Evolutionary conservation across 2,329 filamentous ascomycete species (phyloP), one percentile per base, ranked within the genome.

Genomic region (Aspergillus tubingensis): DNA sequence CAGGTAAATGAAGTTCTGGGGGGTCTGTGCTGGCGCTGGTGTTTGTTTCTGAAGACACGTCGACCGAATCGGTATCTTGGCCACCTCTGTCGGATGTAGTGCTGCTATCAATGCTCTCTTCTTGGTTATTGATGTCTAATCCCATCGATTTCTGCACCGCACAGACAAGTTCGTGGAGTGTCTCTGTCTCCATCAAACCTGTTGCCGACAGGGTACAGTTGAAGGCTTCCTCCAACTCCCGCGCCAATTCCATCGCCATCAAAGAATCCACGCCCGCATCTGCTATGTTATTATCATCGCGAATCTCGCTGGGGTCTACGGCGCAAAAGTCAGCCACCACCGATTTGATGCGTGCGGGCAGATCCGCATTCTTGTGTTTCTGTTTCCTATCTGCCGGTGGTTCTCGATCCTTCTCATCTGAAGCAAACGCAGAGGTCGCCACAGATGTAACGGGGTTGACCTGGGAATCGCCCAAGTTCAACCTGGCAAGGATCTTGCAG

Each of bases 191-290:
- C 57, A 76, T 67, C 2, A 74, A 54, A 25, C 74, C 65, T 1
- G 65, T 66, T 7, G 61, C 61, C 4, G 66, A 52, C 4, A 79
- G 55, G 0, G 68, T 71, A 53, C 70, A 71, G 3, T 74, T 70
- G 60, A 83, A 81, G 0, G 64, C 63, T 1, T 58, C 54, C 49
- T 81, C 76, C 3, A 82, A 62, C 54, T 83, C 81, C 1, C 72
- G 71, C 0, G 70, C 74, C 52, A 83, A 62, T 64, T 84, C 81
- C 77, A 82, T 83, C 0, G 74, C 79, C 75, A 82, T 79, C 0
- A 84, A 71, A 0, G 81, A 84, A 66, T 84, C 81, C 32, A 83
- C 81, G 1, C 81, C 81, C 2, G 82, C 58, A 47, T 68, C 63
- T 6, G 62, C 64, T 30, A 68, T 58, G 39, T 60, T 54, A 2